These are phyloP conservation scores for Triticum dicoccoides DNA, from an alignment of 176 grass and related monocot genomes.

Conservation along the genomic window DNA sequence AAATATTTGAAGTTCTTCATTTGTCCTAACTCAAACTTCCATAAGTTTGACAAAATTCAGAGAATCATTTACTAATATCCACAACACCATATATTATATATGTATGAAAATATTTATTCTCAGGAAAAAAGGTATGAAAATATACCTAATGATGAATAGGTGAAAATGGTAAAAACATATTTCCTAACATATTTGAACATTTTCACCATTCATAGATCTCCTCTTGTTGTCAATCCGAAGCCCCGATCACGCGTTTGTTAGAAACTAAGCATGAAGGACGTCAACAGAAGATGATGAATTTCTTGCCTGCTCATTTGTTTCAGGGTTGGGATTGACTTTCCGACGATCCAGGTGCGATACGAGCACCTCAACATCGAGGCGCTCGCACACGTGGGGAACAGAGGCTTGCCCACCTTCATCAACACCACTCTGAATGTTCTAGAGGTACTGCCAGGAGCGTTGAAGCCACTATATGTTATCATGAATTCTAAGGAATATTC, in stretches of 20 bases:
- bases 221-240: background rate
- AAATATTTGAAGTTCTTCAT: too few species aligned
- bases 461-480: background rate
- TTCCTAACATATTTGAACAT: background rate
- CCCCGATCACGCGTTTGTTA: background rate
- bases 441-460: constrained; percentile 21
- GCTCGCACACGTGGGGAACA: constrained; percentile 42
- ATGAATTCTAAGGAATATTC: background rate
- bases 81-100: too few species aligned
- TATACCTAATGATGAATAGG: too few species aligned
- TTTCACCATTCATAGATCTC: background rate
- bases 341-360: constrained; percentile 53
- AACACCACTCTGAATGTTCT: constrained; percentile 49
- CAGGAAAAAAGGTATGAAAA: too few species aligned
- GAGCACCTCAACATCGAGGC: constrained; percentile 60
- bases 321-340: constrained; percentile 61
- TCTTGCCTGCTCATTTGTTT: background rate
- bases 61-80: too few species aligned
- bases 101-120: too few species aligned
- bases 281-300: background rate
- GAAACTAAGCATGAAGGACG: background rate
- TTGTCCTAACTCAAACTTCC: too few species aligned
- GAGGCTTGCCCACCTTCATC: constrained; percentile 57
- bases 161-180: too few species aligned
- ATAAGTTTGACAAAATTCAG: too few species aligned